Evolutionary conservation across 2,329 filamentous ascomycete genomes (phyloP), one percentile per base, ranked within the genome.

Genomic region (Aspergillus novofumigatus): DNA sequence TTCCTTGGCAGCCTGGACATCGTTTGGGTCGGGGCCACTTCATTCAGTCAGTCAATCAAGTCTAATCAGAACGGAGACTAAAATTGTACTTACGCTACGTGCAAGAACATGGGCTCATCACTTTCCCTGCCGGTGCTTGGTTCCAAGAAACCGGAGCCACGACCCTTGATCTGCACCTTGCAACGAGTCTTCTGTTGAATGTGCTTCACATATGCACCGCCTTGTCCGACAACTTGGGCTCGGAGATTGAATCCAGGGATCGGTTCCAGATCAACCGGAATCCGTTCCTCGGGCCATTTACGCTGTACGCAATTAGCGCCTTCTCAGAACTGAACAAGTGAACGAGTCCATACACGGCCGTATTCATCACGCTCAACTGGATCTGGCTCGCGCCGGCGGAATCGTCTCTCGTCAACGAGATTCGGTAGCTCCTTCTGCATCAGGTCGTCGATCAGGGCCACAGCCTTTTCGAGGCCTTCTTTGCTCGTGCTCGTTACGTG

Each of bases 241-340:
- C 94, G 89, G 50, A 99, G 81, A 70, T 99, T 99, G 78, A 99
- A 99, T 21, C 94, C 94, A 25, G 88, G 91, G 53, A 97, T 86
- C 0, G 93, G 90, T 66, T 97, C 94, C 56, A 99, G 86, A 61
- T 87, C 86, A 65, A 99, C 92, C 1, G 91, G 88, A 51, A 99
- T 96, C 67, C 90, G 91, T 77, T 97, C 92, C 71, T 97, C 94
- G 1, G 94, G 93, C 94, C 94, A 99, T 90, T 97, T 99, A 65
- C 92, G 91, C 91, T 96, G 53, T 53, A 55, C 9, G 23, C 17
- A 20, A 56, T 71, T 62, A 70, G 67, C 52, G 8, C 25, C 4
- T 25, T n/a, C 50, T 41, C 1, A n/a, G 20, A n/a, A 26, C 17
- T 49, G 42, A 42, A 9, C 28, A 6, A 20, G 14, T 10, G 20